Evolutionary conservation across 148 eudicot species (phyloP).

Genomic region (Rhododendron griersonianum): DNA sequence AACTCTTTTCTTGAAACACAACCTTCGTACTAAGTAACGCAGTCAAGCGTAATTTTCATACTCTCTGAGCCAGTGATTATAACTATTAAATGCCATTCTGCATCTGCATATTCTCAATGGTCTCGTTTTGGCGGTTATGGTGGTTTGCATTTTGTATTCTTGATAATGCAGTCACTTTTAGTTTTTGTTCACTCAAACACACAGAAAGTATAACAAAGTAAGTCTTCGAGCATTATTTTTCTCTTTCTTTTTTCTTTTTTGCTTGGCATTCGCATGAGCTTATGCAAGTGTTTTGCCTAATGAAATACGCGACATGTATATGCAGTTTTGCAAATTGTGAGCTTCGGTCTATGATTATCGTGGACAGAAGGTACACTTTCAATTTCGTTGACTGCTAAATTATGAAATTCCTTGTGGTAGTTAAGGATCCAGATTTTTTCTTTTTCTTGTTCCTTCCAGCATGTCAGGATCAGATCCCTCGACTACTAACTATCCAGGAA

Average conservation of each 20-base stretch:
- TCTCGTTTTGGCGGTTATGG: background rate
- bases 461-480: constrained; percentile 55
- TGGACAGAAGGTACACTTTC: constrained; percentile 53
- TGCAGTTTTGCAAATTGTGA: constrained; percentile 89
- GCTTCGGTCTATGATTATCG: constrained; percentile 82
- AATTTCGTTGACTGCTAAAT: constrained; percentile 4
- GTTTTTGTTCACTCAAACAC: background rate
- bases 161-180: background rate
- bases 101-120: background rate
- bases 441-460: constrained; percentile 29
- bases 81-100: background rate
- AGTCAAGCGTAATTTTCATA: background rate
- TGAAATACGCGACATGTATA: constrained; percentile 6
- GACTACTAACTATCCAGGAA: constrained; percentile 67
- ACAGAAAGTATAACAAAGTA: background rate
- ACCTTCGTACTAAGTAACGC: background rate
- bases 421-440: constrained; percentile 12
- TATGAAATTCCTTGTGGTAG: background rate
- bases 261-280: background rate
- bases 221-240: background rate
- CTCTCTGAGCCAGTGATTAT: background rate
- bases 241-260: background rate
- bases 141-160: background rate
- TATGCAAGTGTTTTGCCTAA: background rate
- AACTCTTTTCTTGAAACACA: background rate